A percentile compares a stretch with the other conserved stretches of the same genome.
These are phyloP conservation scores for Periconia sp. DNA, from an alignment of 2,329 filamentous ascomycete species.

Conservation along the genomic window DNA sequence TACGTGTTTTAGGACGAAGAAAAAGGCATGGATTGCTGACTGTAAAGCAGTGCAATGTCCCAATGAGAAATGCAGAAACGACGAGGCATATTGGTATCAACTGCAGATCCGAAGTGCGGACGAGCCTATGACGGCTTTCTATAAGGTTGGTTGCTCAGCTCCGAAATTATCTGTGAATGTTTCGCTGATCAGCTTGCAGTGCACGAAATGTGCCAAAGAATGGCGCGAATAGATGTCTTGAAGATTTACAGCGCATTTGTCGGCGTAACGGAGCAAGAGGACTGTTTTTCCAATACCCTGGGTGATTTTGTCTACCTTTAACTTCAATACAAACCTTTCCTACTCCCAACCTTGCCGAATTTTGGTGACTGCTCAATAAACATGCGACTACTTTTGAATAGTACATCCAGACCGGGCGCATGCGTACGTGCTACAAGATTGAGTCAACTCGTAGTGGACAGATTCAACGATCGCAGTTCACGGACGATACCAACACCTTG, in stretches of 20 bases:
- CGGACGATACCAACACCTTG: too few species aligned
- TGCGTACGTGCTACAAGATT: too few species aligned
- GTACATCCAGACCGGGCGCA: too few species aligned
- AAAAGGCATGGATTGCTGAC: not conserved
- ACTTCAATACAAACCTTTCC: not conserved
- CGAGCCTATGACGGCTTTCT: constrained; percentile 97
- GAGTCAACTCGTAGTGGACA: too few species aligned
- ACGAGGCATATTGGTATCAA: constrained; percentile 91
- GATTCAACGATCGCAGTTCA: too few species aligned
- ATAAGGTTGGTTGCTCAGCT: constrained; percentile 64
- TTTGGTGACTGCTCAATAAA: not conserved
- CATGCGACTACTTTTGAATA: too few species aligned
- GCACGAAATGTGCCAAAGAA: constrained; percentile 47
- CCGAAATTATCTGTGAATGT: not conserved
- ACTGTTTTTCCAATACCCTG: not conserved
- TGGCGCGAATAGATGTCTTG: constrained; percentile 43
- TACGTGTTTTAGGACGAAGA: not conserved
- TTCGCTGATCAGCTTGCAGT: constrained; percentile 24
- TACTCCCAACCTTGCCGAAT: not conserved
- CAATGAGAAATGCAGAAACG: constrained; percentile 75
- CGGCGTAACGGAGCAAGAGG: not conserved
- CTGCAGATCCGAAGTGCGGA: constrained; percentile 97
- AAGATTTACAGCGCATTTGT: not conserved
- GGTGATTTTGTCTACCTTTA: not conserved
- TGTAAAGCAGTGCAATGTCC: constrained; percentile 70